A percentile compares a stretch with the other conserved stretches of the same genome.
Evolutionary conservation across 805 yeast species (phyloP).

Genomic region (Priceomyces medius): DNA sequence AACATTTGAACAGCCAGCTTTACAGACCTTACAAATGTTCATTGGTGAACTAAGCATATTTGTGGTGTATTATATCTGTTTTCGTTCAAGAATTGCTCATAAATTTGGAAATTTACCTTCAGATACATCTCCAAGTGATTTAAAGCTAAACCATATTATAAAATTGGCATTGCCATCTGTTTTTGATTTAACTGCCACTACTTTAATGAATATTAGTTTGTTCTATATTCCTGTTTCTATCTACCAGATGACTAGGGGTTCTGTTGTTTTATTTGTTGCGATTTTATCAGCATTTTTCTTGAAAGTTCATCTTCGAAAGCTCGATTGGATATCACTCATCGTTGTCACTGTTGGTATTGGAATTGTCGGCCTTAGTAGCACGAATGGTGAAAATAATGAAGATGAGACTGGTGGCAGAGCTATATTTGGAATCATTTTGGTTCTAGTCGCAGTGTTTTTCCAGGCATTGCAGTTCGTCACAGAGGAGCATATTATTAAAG

Average conservation of each 20-base stretch:
- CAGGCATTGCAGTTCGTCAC: constrained; percentile 76
- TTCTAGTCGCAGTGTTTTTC: constrained; percentile 62
- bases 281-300: constrained; percentile 64
- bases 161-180: constrained; percentile 57
- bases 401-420: constrained; percentile 22
- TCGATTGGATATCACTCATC: constrained; percentile 69
- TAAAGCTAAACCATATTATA: constrained; percentile 16
- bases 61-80: constrained; percentile 35
- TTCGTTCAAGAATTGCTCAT: constrained; percentile 13
- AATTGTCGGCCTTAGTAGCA: constrained; percentile 71
- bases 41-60: constrained; percentile 62
- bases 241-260: constrained; percentile 85
- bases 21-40: constrained; percentile 81
- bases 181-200: constrained; percentile 73
- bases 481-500: constrained; percentile 65
- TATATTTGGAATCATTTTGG: constrained; percentile 55
- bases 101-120: constrained; percentile 8
- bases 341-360: constrained; percentile 68
- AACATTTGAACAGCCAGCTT: constrained; percentile 71
- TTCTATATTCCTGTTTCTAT: constrained; percentile 74
- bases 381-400: constrained; percentile 24
- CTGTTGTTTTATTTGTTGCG: constrained; percentile 74
- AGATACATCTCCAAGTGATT: constrained; percentile 5
- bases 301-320: constrained; percentile 49
- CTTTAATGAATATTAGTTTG: constrained; percentile 73